A percentile compares a stretch with the other conserved stretches of the same genome.
These are phyloP conservation scores for Plasmodium berghei DNA, from an alignment of 169 alveolate species.

Conservation along the genomic window DNA sequence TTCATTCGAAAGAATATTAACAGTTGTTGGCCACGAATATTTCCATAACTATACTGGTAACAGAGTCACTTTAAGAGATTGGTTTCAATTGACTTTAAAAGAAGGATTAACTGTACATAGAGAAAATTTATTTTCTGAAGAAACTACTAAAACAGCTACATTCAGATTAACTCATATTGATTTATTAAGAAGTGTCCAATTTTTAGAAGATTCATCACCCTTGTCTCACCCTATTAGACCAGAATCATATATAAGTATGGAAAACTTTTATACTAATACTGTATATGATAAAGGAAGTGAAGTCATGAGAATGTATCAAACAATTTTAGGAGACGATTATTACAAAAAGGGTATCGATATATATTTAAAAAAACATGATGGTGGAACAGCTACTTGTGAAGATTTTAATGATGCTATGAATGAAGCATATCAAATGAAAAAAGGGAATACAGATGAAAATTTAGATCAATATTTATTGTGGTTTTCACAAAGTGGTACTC, in stretches of 20 bases:
- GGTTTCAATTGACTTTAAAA: conserved; percentile 95
- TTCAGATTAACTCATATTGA: conserved; percentile 90
- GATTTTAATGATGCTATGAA: conserved; percentile 95
- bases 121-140: conserved; percentile 90
- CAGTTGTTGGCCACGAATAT: conserved; percentile 94
- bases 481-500: conserved; percentile 91
- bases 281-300: conserved; percentile 96
- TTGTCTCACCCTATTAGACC: conserved; percentile 96
- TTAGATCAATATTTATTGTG: conserved; percentile 92
- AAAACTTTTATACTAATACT: conserved; percentile 94
- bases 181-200: conserved; percentile 87
- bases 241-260: conserved; percentile 92
- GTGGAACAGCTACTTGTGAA: conserved; percentile 94
- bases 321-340: conserved; percentile 92
- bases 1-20: conserved; percentile 89
- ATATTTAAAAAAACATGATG: conserved; percentile 92
- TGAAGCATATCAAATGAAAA: conserved; percentile 83
- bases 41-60: conserved; percentile 96
- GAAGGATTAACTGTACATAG: conserved; percentile 96
- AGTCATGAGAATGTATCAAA: conserved; percentile 95
- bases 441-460: conserved; percentile 86
- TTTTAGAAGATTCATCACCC: conserved; percentile 94
- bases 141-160: conserved; percentile 85
- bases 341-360: conserved; percentile 93
- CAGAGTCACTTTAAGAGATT: conserved; percentile 94